phyloP scores from a whole-genome alignment of 2,329 filamentous ascomycete genomes.

The Pseudogymnoascus sp. region DNA sequence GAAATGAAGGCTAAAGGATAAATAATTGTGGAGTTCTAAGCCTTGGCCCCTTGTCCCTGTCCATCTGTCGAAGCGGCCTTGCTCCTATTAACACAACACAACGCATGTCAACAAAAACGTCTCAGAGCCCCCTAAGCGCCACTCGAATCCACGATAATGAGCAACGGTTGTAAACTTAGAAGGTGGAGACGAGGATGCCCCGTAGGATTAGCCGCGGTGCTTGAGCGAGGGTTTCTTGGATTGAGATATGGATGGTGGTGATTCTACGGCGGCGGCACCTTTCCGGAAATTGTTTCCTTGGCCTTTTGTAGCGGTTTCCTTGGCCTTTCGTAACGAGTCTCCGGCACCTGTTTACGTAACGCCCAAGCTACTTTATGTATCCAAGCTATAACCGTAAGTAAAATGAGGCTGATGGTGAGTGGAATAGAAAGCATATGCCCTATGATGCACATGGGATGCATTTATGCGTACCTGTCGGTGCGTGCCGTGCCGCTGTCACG shows the following conservation, averaged over 20 bases:
- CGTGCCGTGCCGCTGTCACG: slow-evolving; percentile 3
- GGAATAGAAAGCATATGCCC: not conserved
- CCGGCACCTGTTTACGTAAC: not conserved
- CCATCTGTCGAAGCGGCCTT: not conserved
- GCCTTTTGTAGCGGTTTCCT: no score
- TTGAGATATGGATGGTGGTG: not conserved
- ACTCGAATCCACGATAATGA: not conserved
- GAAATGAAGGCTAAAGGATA: not conserved
- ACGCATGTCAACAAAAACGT: not conserved
- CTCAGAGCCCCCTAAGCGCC: not conserved
- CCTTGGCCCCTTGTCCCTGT: not conserved
- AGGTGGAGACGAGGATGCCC: not conserved
- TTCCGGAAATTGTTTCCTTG: not conserved
- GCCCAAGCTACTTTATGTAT: not conserved
- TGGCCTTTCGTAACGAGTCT: not conserved
- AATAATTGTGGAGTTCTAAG: not conserved
- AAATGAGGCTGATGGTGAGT: not conserved
- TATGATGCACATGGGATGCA: not conserved
- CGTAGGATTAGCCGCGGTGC: not conserved
- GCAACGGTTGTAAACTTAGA: not conserved
- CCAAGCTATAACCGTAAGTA: not conserved
- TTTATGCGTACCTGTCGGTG: not conserved
- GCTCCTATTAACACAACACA: not conserved
- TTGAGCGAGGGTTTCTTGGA: not conserved
- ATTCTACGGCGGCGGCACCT: not conserved